Base-by-base conservation (phyloP, 1,139 yeast genomes). In the Pichia sp. region DNA sequence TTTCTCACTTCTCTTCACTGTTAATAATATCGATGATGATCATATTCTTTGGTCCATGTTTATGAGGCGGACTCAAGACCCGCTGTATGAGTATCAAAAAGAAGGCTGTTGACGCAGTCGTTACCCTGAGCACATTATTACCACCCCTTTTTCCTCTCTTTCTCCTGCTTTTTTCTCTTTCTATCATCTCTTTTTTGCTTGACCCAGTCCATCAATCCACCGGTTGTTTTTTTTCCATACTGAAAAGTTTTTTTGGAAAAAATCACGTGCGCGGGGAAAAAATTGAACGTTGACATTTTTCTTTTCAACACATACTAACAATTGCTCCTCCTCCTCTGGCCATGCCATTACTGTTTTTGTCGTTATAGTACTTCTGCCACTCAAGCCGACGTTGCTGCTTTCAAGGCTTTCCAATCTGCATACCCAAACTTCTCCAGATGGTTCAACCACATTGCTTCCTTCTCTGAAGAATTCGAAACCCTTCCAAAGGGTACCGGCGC, bases 361-460 rank as follows among this genome's bases (percentile, higher is more conserved):
- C 42, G 17, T 14, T 58, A 51, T 64, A 88, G 96, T 75, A 75
- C 91, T 64, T 72, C 88, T 67, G 92, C 97, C 66, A 79, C 98
- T 68, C 97, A 90, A 80, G 97, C 97, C 73, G 98, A 93, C 73
- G 99, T 89, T 64, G 75, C 91, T 66, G 92, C 83, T 74, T 87
- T 84, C 95, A 84, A 89, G 83, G 93, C 97, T 75, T 92, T 93
- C 85, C 96, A 89, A 78, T 76, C 80, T 71, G 81, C 89, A 77
- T 92, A 77, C 88, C 97, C 98, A 76, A 85, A 88, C 76, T 90
- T 91, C 73, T 78, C 96, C 73, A 91, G 98, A 84, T 93, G 97
- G 97, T 90, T 87, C 83, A 88, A 88, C 86, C 97, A 91, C 90
- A 85, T 92, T 73, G 95, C 95, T 74, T 84, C 96, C 59, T 87